Conservation (phyloP, 2,329 filamentous ascomycete species). For the Elsinoe ampelina region DNA sequence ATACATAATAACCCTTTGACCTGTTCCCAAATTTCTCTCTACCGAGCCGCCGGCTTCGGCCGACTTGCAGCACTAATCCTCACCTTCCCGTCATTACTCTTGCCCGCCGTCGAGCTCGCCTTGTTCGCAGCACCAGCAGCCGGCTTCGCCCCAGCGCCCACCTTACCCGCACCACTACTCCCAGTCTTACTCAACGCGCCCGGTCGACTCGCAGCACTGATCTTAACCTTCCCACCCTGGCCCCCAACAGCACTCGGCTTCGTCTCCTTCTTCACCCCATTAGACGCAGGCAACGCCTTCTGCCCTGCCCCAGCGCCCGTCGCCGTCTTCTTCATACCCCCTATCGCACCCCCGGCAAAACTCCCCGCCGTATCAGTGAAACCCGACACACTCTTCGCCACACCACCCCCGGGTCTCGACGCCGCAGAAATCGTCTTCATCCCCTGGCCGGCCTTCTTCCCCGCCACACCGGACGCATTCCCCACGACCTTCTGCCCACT, state of each 20-base stretch:
- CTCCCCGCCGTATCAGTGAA: background rate
- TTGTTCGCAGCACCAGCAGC: too few species aligned
- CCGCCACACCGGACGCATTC: background rate
- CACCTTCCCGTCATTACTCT: too few species aligned
- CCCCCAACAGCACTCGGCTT: slow-evolving; percentile 3
- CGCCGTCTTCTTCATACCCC: slow-evolving; percentile 1
- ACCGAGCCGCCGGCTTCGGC: too few species aligned
- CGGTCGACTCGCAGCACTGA: slow-evolving; percentile 19
- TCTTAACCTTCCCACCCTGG: slow-evolving; percentile 15
- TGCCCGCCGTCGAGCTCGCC: too few species aligned
- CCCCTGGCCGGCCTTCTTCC: background rate
- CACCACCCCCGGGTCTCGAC: slow-evolving; percentile 4
- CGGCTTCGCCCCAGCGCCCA: too few species aligned
- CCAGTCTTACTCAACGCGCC: background rate
- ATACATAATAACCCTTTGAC: too few species aligned
- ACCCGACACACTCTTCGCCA: background rate
- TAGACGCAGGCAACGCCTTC: background rate
- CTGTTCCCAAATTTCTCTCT: too few species aligned
- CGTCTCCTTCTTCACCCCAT: slow-evolving; percentile 1
- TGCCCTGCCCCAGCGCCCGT: background rate
- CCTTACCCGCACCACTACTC: too few species aligned
- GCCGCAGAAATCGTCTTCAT: slow-evolving; percentile 9
- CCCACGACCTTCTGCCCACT: slow-evolving; percentile 1
- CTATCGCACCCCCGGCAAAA: slow-evolving; percentile 1
- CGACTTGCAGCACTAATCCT: too few species aligned